phyloP scores from a whole-genome alignment of 2,329 filamentous ascomycete genomes.

The Botryosphaeria agaves region DNA sequence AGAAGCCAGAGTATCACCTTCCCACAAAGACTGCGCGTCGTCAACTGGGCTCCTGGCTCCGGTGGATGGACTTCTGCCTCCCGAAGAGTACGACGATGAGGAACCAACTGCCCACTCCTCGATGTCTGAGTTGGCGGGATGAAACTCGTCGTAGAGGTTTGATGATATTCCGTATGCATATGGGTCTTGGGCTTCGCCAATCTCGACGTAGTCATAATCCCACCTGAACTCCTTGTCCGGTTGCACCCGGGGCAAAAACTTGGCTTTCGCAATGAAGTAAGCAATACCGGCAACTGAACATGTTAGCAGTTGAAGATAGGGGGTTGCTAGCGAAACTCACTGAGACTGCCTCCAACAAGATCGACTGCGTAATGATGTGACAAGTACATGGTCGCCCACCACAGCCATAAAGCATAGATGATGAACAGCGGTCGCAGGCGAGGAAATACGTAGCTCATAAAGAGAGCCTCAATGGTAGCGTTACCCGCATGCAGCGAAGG shows the following conservation, averaged over 20 bases:
- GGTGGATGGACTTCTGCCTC: constrained; percentile 39
- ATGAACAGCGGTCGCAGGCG: constrained; percentile 64
- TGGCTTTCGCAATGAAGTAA: constrained; percentile 67
- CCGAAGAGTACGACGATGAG: constrained; percentile 56
- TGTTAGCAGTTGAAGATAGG: constrained; percentile 9
- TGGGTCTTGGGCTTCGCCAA: constrained; percentile 44
- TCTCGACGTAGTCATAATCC: constrained; percentile 89
- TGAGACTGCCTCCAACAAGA: constrained; percentile 66
- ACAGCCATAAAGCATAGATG: constrained; percentile 79
- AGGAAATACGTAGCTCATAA: constrained; percentile 87
- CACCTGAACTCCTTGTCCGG: constrained; percentile 74
- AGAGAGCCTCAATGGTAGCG: constrained; percentile 75
- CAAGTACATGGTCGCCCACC: constrained; percentile 98
- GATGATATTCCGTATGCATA: constrained; percentile 39
- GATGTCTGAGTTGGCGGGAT: constrained; percentile 40
- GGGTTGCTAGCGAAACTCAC: constrained; percentile 11
- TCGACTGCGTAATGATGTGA: constrained; percentile 96
- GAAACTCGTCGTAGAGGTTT: constrained; percentile 35
- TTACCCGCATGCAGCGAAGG: constrained; percentile 83
- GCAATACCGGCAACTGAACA: constrained; percentile 44
- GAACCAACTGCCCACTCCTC: constrained; percentile 87
- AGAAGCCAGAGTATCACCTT: constrained; percentile 35
- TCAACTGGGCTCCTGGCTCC: constrained; percentile 32
- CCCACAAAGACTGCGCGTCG: constrained; percentile 38
- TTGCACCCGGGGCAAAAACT: constrained; percentile 70